Conservation (phyloP, 2,329 filamentous ascomycete species). For the Emergomyces orientalis region DNA sequence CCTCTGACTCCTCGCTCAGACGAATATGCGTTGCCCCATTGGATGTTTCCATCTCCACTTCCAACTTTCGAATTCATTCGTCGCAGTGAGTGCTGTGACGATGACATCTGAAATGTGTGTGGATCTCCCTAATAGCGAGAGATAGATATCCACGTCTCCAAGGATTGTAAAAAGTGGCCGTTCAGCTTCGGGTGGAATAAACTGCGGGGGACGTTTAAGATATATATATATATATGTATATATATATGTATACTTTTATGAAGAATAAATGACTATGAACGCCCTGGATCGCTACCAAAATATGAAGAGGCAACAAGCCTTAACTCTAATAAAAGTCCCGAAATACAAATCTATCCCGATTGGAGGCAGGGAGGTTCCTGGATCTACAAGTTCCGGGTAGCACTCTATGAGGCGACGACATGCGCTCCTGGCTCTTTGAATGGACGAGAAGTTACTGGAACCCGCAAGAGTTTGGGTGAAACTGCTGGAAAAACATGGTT, state of each 20-base stretch:
- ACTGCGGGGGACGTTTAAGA: too few relatives aligned
- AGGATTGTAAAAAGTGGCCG: not conserved
- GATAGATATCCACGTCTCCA: not conserved
- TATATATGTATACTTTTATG: too few relatives aligned
- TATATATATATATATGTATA: too few relatives aligned
- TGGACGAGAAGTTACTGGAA: too few relatives aligned
- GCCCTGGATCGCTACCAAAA: not conserved
- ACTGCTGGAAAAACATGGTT: too few relatives aligned
- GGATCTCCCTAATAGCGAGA: not conserved
- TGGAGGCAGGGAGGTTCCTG: not conserved
- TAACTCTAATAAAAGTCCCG: not conserved
- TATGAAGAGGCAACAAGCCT: not conserved
- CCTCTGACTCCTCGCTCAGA: not conserved
- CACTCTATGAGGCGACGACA: not conserved
- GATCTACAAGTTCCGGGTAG: not conserved
- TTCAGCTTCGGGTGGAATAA: not conserved
- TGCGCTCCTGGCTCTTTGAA: too few relatives aligned
- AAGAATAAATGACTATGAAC: too few relatives aligned
- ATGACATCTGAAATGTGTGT: not conserved
- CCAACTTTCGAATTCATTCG: not conserved
- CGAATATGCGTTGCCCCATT: not conserved
- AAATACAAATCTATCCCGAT: not conserved
- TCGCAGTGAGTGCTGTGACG: not conserved
- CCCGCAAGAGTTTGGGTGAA: too few relatives aligned
- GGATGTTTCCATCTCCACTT: not conserved